A percentile compares a stretch with the other conserved stretches of the same genome.
These are phyloP conservation scores for Sarocladium brachiariae DNA, from an alignment of 2,329 filamentous ascomycete species.

Conservation along the genomic window DNA sequence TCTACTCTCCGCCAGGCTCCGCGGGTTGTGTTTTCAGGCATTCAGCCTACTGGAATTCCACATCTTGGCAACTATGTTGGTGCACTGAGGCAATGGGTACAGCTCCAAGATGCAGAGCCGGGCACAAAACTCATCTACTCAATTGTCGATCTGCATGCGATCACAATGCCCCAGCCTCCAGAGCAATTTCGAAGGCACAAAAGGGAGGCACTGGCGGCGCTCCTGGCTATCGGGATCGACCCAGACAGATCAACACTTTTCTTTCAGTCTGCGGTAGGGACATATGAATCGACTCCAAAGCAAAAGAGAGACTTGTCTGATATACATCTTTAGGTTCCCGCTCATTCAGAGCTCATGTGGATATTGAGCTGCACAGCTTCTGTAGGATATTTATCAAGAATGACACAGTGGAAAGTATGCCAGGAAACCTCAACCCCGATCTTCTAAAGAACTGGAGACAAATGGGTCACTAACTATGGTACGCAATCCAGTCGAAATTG, in stretches of 20 bases:
- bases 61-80: constrained; percentile 95
- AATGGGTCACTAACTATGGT: neutral
- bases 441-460: neutral
- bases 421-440: neutral
- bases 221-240: constrained; percentile 79
- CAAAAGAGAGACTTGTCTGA: neutral
- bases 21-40: constrained; percentile 80
- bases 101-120: constrained; percentile 59
- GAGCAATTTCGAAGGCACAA: constrained; percentile 55
- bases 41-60: constrained; percentile 90
- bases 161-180: constrained; percentile 69
- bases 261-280: constrained; percentile 63
- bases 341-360: constrained; percentile 93
- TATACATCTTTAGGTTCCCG: constrained; percentile 47
- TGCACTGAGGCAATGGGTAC: constrained; percentile 79
- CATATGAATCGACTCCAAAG: no score
- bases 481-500: constrained; percentile 58
- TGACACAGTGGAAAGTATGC: constrained; percentile 96
- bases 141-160: constrained; percentile 88
- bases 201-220: constrained; percentile 67
- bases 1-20: constrained; percentile 4
- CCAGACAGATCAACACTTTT: constrained; percentile 74
- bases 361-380: constrained; percentile 87
- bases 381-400: constrained; percentile 89
- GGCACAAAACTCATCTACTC: constrained; percentile 67